Conservation (phyloP, 2,329 filamentous ascomycete genomes). For the Exophiala bonariae region DNA sequence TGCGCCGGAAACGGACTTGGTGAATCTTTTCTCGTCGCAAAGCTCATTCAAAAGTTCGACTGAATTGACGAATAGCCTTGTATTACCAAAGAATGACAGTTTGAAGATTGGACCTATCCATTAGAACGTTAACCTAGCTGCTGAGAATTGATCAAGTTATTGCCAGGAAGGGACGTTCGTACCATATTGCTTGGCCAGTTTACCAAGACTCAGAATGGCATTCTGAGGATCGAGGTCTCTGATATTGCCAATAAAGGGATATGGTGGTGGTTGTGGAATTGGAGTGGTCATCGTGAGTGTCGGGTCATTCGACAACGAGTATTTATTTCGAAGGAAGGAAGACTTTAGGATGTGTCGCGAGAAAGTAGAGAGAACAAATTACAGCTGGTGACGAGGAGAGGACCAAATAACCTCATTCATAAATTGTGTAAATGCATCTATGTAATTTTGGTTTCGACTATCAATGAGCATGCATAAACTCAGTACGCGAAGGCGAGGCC, state of each 20-base stretch:
- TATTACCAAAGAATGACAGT: slow-evolving; percentile 50
- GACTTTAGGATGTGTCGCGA: too few species aligned
- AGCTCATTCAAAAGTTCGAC: slow-evolving; percentile 62
- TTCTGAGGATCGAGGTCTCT: slow-evolving; percentile 51
- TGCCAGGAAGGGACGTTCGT: slow-evolving; percentile 11
- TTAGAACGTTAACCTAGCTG: too few species aligned
- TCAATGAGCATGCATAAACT: too few species aligned
- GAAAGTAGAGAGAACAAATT: too few species aligned
- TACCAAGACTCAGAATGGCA: slow-evolving; percentile 52
- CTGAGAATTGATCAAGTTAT: background rate
- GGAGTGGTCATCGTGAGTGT: slow-evolving; percentile 42
- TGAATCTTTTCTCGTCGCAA: slow-evolving; percentile 67
- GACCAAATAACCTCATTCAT: too few species aligned
- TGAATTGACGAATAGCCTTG: slow-evolving; percentile 53
- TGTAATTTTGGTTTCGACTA: too few species aligned
- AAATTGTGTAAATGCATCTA: too few species aligned
- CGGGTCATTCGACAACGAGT: background rate
- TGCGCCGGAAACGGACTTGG: slow-evolving; percentile 54
- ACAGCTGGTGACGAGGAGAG: too few species aligned
- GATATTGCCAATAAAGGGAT: slow-evolving; percentile 55
- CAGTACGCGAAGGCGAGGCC: too few species aligned
- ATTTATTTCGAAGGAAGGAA: background rate
- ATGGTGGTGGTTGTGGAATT: slow-evolving; percentile 52
- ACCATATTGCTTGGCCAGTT: slow-evolving; percentile 51
- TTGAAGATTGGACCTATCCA: slow-evolving; percentile 63